phyloP scores from a whole-genome alignment of 371 early-diverging fungal genomes.

The Dipsacomyces acuminosporus region DNA sequence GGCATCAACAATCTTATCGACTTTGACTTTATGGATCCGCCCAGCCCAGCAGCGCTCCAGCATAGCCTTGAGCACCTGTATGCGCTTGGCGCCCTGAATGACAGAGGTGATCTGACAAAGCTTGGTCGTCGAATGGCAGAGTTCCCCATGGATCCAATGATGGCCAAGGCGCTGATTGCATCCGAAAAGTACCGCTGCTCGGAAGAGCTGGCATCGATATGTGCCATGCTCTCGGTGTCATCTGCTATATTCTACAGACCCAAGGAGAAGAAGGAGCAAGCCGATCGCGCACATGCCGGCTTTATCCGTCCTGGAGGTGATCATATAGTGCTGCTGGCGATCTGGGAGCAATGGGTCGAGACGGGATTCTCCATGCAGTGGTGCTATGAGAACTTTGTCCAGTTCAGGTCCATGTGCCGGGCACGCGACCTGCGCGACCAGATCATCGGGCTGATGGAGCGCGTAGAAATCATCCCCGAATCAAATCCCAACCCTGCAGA shows the following conservation, averaged over 20 bases:
- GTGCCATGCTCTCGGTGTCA: slow-evolving; percentile 88
- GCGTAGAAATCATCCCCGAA: slow-evolving; percentile 80
- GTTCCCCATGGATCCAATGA: slow-evolving; percentile 96
- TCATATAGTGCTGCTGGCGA: slow-evolving; percentile 83
- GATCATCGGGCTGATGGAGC: slow-evolving; percentile 84
- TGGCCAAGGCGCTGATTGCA: slow-evolving; percentile 88
- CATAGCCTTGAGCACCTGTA: slow-evolving; percentile 92
- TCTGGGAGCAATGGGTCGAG: slow-evolving; percentile 96
- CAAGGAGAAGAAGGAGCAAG: slow-evolving; percentile 88
- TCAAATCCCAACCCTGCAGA: slow-evolving; percentile 33
- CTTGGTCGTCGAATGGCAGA: slow-evolving; percentile 98
- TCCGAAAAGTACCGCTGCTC: slow-evolving; percentile 90
- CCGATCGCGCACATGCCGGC: slow-evolving; percentile 88
- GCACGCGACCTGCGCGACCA: slow-evolving; percentile 95
- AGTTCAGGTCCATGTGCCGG: slow-evolving; percentile 82
- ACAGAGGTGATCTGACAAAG: slow-evolving; percentile 89
- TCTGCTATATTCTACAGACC: slow-evolving; percentile 90
- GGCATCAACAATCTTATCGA: slow-evolving; percentile 93
- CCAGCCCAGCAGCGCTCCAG: slow-evolving; percentile 88
- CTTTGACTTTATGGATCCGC: slow-evolving; percentile 99
- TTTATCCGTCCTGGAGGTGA: slow-evolving; percentile 69
- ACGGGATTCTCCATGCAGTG: slow-evolving; percentile 88
- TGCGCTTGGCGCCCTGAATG: slow-evolving; percentile 93
- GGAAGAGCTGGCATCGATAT: slow-evolving; percentile 64
- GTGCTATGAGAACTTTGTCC: slow-evolving; percentile 96